Evolutionary conservation across 2,329 filamentous ascomycete genomes (phyloP).

Genomic region (Lasiodiplodia citricola): DNA sequence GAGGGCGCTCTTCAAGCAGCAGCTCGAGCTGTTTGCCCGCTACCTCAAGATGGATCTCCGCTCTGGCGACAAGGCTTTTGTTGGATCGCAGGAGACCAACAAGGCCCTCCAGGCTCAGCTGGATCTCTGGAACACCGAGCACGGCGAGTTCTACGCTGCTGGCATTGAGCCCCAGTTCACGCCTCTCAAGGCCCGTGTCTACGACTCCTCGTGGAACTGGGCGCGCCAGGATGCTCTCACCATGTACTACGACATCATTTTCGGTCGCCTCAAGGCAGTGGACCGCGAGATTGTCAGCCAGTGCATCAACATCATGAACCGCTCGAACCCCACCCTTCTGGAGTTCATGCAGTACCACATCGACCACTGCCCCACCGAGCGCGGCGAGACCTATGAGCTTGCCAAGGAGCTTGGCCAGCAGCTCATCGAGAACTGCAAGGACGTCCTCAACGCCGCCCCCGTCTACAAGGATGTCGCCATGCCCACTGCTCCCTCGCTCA

Average conservation of each 20-base stretch:
- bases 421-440: slow-evolving; percentile 96
- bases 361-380: slow-evolving; percentile 95
- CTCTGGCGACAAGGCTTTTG: slow-evolving; percentile 92
- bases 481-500: slow-evolving; percentile 89
- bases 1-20: slow-evolving; percentile 94
- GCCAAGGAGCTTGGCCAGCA: slow-evolving; percentile 92
- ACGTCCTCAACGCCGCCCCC: slow-evolving; percentile 81
- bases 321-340: slow-evolving; percentile 90
- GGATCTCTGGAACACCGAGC: slow-evolving; percentile 92
- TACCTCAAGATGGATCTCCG: slow-evolving; percentile 98
- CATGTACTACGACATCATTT: slow-evolving; percentile 99
- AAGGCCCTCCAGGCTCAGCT: slow-evolving; percentile 89
- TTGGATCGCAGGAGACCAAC: slow-evolving; percentile 83
- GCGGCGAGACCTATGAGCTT: slow-evolving; percentile 97
- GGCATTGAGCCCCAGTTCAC: slow-evolving; percentile 96
- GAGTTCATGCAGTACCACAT: slow-evolving; percentile 99
- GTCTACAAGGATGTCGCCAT: slow-evolving; percentile 96
- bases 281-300: slow-evolving; percentile 98
- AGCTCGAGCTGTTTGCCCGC: slow-evolving; percentile 90
- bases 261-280: slow-evolving; percentile 88
- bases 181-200: slow-evolving; percentile 89
- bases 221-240: slow-evolving; percentile 93
- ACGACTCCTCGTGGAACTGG: slow-evolving; percentile 99
- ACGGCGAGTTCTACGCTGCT: slow-evolving; percentile 93
- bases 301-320: slow-evolving; percentile 99